These are phyloP conservation scores for Wickerhamiella lipophila DNA, from an alignment of 805 yeast species.

Conservation along the genomic window DNA sequence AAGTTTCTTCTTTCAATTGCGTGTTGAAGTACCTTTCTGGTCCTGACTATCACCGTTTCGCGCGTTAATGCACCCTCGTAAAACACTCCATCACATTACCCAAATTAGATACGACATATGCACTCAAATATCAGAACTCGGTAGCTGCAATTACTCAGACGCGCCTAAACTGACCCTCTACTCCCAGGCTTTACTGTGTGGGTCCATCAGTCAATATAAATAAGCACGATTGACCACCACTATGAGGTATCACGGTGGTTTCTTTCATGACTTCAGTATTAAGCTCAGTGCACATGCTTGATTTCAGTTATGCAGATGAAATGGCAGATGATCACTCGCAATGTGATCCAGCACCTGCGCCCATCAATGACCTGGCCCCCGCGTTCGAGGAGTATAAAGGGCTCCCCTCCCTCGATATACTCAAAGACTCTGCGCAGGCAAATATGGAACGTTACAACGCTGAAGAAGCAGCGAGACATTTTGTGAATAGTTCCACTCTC, in stretches of 20 bases:
- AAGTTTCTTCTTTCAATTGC: too few species aligned
- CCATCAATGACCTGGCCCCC: too few species aligned
- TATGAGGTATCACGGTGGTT: too few species aligned
- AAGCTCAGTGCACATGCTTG: not conserved
- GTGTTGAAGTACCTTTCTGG: too few species aligned
- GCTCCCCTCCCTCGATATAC: not conserved
- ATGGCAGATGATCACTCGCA: not conserved
- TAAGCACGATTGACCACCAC: not conserved
- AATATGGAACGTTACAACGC: constrained; percentile 8
- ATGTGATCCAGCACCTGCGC: constrained; percentile 3
- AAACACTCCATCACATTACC: not conserved
- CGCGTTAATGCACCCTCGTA: not conserved
- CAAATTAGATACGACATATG: not conserved
- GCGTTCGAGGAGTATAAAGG: not conserved
- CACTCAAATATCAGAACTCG: not conserved
- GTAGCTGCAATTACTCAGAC: not conserved
- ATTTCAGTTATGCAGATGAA: not conserved
- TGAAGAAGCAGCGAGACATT: not conserved
- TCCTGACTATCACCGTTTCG: not conserved
- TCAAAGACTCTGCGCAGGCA: constrained; percentile 1
- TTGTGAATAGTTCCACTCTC: not conserved
- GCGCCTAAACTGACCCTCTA: not conserved
- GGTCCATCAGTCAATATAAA: constrained; percentile 1
- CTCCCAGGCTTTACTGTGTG: not conserved
- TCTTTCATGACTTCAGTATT: not conserved